These are phyloP conservation scores for Pichia kluyveri DNA, from an alignment of 805 yeast genomes.

Conservation along the genomic window DNA sequence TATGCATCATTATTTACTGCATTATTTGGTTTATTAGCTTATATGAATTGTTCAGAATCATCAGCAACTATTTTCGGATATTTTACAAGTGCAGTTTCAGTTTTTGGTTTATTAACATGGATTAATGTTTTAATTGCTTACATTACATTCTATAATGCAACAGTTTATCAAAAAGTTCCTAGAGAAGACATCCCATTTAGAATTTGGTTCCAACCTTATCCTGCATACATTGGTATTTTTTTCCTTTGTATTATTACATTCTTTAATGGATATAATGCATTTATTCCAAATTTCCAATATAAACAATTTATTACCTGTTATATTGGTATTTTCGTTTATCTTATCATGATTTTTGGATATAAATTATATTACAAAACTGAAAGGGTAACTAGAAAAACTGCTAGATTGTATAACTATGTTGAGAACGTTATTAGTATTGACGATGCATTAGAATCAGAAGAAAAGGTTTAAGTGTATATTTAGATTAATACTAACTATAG, in stretches of 20 bases:
- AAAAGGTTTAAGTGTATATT: neutral
- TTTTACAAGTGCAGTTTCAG: constrained; percentile 13
- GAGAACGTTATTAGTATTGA: neutral
- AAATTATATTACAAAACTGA: constrained; percentile 2
- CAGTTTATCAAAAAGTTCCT: constrained; percentile 11
- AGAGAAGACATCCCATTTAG: constrained; percentile 13
- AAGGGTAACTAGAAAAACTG: constrained; percentile 1
- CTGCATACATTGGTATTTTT: constrained; percentile 9
- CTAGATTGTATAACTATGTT: neutral
- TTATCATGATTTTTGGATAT: constrained; percentile 2
- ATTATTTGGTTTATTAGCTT: constrained; percentile 12
- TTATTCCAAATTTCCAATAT: constrained; percentile 10
- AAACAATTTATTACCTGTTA: constrained; percentile 13
- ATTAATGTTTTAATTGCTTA: constrained; percentile 11
- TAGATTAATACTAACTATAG: too few species aligned
- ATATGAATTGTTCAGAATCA: constrained; percentile 5
- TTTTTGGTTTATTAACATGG: constrained; percentile 17
- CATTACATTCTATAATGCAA: constrained; percentile 10
- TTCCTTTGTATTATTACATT: constrained; percentile 10
- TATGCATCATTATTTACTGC: constrained; percentile 10
- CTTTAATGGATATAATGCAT: constrained; percentile 15
- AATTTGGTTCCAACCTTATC: constrained; percentile 16
- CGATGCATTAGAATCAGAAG: neutral
- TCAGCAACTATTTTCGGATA: constrained; percentile 13
- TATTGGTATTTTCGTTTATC: constrained; percentile 8